Conservation (phyloP, 495 filamentous ascomycete genomes). For the Lasiosphaeria ovina region DNA sequence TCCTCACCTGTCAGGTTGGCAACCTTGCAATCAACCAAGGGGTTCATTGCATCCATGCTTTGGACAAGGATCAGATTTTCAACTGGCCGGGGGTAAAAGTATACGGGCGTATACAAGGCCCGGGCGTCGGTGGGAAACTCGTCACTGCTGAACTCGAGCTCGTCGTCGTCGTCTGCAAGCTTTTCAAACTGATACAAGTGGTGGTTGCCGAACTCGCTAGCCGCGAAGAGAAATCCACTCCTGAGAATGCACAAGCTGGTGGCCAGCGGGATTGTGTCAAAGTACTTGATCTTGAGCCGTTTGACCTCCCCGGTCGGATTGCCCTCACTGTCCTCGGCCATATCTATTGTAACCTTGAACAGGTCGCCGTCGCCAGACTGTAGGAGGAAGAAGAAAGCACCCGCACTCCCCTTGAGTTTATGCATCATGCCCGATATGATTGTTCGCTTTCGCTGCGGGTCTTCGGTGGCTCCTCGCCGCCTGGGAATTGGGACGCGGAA, state of each 20-base stretch:
- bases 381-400: conserved; percentile 93
- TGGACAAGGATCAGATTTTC: conserved; percentile 84
- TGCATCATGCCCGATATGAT: conserved; percentile 94
- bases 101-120: conserved; percentile 67
- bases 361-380: conserved; percentile 96
- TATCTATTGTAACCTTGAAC: conserved; percentile 93
- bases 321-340: conserved; percentile 77
- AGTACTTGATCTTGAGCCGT: conserved; percentile 91
- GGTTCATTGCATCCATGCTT: conserved; percentile 85
- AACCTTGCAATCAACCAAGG: conserved; percentile 84
- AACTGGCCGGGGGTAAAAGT: conserved; percentile 75
- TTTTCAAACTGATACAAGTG: conserved; percentile 97
- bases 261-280: conserved; percentile 90
- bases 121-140: conserved; percentile 71
- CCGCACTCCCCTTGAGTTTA: conserved; percentile 77
- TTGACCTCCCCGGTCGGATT: conserved; percentile 76
- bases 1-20: conserved; percentile 87
- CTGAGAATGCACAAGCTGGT: conserved; percentile 86
- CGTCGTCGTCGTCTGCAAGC: conserved; percentile 92
- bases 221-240: conserved; percentile 92
- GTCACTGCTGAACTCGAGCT: conserved; percentile 81
- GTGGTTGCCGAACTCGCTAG: conserved; percentile 88
- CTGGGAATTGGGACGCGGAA: conserved; percentile 89
- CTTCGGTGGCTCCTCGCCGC: conserved; percentile 80
- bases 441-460: conserved; percentile 82